Percentiles rank a stretch among this genome's conserved stretches.
Conservation (phyloP, 495 filamentous ascomycete genomes). For the Penicillium angulare region DNA sequence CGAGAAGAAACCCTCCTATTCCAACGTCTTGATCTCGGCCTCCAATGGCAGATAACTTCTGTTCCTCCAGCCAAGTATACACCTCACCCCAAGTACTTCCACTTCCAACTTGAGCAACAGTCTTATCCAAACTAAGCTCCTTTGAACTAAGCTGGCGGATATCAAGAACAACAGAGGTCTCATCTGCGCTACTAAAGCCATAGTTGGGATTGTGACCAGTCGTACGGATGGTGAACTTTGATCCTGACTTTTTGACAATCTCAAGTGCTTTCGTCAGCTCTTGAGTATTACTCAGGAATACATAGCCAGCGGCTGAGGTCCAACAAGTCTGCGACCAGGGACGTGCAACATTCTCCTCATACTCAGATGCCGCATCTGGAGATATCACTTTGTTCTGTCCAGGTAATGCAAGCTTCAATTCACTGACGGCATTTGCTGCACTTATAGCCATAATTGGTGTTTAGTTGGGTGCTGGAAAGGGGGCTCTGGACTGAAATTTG, state of each 20-base stretch:
- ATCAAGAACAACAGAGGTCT: background rate
- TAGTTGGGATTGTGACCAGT: background rate
- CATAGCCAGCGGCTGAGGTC: background rate
- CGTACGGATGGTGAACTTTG: background rate
- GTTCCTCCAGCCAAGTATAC: background rate
- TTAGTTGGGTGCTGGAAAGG: too few relatives aligned
- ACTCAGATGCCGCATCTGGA: background rate
- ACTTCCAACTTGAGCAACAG: background rate
- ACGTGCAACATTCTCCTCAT: background rate
- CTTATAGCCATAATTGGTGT: too few relatives aligned
- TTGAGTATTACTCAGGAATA: background rate
- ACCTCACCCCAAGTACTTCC: background rate
- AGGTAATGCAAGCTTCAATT: background rate
- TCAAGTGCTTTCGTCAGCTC: background rate
- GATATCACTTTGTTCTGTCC: background rate
- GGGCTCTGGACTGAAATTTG: too few relatives aligned
- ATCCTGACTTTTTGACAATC: background rate
- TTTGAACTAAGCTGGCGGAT: background rate
- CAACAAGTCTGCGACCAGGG: background rate
- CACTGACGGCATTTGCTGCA: too few relatives aligned
- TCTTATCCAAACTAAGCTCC: background rate
- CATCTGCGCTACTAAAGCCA: background rate
- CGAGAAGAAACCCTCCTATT: background rate
- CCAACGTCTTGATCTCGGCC: background rate
- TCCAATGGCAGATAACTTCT: background rate